phyloP scores from a whole-genome alignment of 2,329 filamentous ascomycete species.

The Colletotrichum gloeosporioides region DNA sequence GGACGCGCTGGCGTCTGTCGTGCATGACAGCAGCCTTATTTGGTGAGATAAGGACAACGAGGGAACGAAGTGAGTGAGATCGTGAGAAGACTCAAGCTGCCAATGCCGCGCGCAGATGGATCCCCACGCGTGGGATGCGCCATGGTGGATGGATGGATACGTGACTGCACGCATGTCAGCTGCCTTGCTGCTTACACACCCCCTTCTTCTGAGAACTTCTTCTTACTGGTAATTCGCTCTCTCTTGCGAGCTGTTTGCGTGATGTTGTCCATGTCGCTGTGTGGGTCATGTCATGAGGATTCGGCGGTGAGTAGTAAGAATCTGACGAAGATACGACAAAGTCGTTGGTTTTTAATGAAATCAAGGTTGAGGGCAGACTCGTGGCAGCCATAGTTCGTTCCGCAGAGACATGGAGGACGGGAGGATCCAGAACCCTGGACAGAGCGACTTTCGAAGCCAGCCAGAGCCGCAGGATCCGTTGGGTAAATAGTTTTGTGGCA shows the following conservation, averaged over 20 bases:
- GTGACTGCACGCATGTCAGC: slow-evolving; percentile 6
- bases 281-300: neutral
- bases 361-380: neutral
- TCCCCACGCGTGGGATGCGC: neutral
- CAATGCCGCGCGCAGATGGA: neutral
- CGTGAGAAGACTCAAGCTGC: neutral
- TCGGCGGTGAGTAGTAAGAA: neutral
- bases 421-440: neutral
- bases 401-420: neutral
- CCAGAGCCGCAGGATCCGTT: slow-evolving; percentile 9
- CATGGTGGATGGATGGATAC: neutral
- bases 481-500: neutral
- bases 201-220: neutral
- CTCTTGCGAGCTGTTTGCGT: neutral
- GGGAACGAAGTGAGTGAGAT: neutral
- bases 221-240: neutral
- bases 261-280: neutral
- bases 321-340: neutral
- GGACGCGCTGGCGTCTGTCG: neutral
- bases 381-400: neutral
- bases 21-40: neutral
- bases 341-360: neutral
- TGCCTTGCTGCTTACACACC: slow-evolving; percentile 13
- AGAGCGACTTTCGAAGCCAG: neutral
- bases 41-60: neutral